Evolutionary conservation across 2,329 filamentous ascomycete genomes (phyloP).

Genomic region (Hypoxylon sp.): DNA sequence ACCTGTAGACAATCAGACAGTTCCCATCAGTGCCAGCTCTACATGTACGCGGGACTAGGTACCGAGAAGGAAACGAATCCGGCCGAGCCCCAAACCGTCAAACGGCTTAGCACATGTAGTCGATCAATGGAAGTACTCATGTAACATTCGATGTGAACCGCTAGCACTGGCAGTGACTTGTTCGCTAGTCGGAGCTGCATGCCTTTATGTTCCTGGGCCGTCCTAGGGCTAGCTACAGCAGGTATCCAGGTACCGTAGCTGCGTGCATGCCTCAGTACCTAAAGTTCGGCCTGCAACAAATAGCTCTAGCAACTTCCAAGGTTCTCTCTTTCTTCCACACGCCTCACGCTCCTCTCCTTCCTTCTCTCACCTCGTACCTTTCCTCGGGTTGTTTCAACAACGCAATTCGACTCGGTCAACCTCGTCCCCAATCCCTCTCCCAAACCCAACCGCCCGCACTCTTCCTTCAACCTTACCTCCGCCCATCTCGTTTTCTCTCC

Average conservation of each 20-base stretch:
- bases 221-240: too few species aligned
- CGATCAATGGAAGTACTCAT: too few species aligned
- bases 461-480: conserved; percentile 38
- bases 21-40: conserved; percentile 35
- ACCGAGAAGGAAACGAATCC: too few species aligned
- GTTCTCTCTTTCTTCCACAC: conserved; percentile 24
- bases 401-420: conserved; percentile 16
- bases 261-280: too few species aligned
- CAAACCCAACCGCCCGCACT: conserved; percentile 32
- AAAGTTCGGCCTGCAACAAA: too few species aligned
- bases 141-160: too few species aligned
- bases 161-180: background rate
- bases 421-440: conserved; percentile 12
- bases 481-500: conserved; percentile 33
- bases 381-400: conserved; percentile 39
- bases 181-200: conserved; percentile 10
- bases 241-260: too few species aligned
- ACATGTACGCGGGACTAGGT: too few species aligned
- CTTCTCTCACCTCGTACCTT: conserved; percentile 34
- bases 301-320: too few species aligned
- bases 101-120: conserved; percentile 6
- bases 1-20: too few species aligned
- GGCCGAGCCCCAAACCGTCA: conserved; percentile 32
- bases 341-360: conserved; percentile 34
- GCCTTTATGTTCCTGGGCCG: conserved; percentile 5